A percentile compares a stretch with the other conserved stretches of the same genome.
phyloP scores from a whole-genome alignment of 208 protist genomes.

The Acanthamoeba healyi region DNA sequence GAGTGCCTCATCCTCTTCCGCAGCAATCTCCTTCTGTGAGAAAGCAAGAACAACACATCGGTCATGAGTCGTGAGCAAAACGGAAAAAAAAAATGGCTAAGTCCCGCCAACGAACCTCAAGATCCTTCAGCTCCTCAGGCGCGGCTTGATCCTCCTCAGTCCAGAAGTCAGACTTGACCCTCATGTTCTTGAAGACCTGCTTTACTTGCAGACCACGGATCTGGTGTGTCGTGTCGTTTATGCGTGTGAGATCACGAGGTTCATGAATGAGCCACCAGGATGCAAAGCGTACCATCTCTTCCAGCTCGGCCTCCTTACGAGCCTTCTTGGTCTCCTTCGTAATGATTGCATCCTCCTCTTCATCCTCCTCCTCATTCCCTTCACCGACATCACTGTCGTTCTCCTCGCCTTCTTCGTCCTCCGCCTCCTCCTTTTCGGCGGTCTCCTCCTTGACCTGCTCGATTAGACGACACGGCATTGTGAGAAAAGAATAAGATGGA shows the following conservation, averaged over 20 bases:
- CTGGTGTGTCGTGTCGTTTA: not conserved
- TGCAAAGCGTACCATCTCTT: conserved; percentile 2
- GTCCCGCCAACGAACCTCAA: not conserved
- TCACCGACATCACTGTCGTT: conserved; percentile 48
- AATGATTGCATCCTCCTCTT: not conserved
- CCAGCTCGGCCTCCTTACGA: not conserved
- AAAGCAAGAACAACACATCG: not conserved
- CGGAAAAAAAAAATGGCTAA: too few relatives aligned
- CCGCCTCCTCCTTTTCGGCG: conserved; percentile 36
- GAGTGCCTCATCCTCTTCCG: not conserved
- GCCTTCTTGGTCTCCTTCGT: conserved; percentile 13
- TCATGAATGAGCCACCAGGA: not conserved
- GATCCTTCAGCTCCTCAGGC: not conserved
- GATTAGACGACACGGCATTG: not conserved
- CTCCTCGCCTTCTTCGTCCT: not conserved
- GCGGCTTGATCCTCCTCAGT: conserved; percentile 24
- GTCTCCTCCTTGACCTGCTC: conserved; percentile 48
- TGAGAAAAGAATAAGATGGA: not conserved
- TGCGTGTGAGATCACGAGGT: not conserved
- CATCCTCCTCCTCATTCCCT: not conserved
- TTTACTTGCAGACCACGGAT: conserved; percentile 26
- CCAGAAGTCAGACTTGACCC: conserved; percentile 48
- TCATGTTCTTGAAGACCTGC: conserved; percentile 33
- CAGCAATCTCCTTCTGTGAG: not conserved
- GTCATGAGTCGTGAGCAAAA: too few relatives aligned